phyloP scores from a whole-genome alignment of 768 basidiomycete species.

The Krasilnikovozyma curviuscula region DNA sequence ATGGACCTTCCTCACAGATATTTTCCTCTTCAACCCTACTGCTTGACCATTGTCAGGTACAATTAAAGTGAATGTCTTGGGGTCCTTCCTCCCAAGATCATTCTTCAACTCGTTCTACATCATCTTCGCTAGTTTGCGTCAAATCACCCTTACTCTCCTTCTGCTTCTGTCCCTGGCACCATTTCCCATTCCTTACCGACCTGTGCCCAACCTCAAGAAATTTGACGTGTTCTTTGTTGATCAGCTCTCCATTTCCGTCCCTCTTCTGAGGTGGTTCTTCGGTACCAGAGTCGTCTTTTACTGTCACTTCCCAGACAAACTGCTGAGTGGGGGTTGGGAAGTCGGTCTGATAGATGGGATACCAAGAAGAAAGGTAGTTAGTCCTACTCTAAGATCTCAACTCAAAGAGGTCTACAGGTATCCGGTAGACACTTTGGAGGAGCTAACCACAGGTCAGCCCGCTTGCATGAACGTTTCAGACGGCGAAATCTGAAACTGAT shows the following conservation, averaged over 20 bases:
- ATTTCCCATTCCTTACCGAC: slow-evolving; percentile 2
- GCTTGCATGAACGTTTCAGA: too few species aligned
- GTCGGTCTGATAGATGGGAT: slow-evolving; percentile 10
- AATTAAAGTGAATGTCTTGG: slow-evolving; percentile 47
- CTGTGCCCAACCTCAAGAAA: slow-evolving; percentile 1
- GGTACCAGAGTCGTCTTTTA: slow-evolving; percentile 83
- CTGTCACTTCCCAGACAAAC: slow-evolving; percentile 92
- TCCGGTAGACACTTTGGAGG: slow-evolving; percentile 81
- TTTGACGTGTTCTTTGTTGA: slow-evolving; percentile 81
- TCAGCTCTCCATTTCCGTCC: slow-evolving; percentile 81
- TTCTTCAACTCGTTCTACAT: slow-evolving; percentile 68
- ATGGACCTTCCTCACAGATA: too few species aligned
- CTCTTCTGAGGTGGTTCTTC: slow-evolving; percentile 48
- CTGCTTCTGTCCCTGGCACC: slow-evolving; percentile 33
- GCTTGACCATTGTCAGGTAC: slow-evolving; percentile 37
- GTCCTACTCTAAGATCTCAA: slow-evolving; percentile 18
- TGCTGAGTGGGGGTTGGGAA: slow-evolving; percentile 35
- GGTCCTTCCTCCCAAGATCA: slow-evolving; percentile 59
- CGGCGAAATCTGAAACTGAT: background rate
- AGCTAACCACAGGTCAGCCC: slow-evolving; percentile 59
- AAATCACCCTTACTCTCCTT: slow-evolving; percentile 56
- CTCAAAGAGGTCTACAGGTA: slow-evolving; percentile 61
- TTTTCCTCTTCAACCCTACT: too few species aligned
- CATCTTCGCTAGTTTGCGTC: slow-evolving; percentile 67
- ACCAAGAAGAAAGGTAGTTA: slow-evolving; percentile 3